phyloP scores from a whole-genome alignment of 306 rosid genomes.

The Cicer bijugum region DNA sequence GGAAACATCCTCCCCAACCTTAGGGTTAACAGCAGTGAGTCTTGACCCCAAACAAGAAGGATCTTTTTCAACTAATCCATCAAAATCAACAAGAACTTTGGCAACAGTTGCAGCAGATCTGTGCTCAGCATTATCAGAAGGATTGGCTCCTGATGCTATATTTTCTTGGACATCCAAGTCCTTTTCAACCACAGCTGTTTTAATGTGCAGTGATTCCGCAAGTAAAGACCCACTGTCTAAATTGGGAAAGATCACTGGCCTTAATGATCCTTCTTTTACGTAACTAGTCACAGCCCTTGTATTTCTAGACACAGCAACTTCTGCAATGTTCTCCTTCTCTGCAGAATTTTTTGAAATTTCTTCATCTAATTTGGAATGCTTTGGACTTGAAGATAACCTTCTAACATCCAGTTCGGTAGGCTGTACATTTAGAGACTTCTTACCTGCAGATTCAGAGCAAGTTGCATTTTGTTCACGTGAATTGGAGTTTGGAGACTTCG shows the following conservation, averaged over 20 bases:
- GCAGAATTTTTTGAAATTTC: slow-evolving; percentile 45
- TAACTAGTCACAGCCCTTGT: slow-evolving; percentile 43
- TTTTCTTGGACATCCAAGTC: slow-evolving; percentile 47
- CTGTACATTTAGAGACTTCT: slow-evolving; percentile 43
- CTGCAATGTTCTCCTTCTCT: slow-evolving; percentile 47
- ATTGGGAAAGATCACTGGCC: slow-evolving; percentile 44
- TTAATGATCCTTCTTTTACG: slow-evolving; percentile 41
- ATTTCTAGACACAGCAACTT: slow-evolving; percentile 45
- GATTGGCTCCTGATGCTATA: slow-evolving; percentile 38
- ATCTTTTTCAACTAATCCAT: slow-evolving; percentile 42
- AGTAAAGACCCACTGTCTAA: slow-evolving; percentile 44
- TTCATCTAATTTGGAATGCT: slow-evolving; percentile 38
- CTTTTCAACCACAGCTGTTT: slow-evolving; percentile 36
- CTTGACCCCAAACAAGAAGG: slow-evolving; percentile 42
- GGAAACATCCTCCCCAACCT: slow-evolving; percentile 51
- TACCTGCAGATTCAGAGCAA: slow-evolving; percentile 29
- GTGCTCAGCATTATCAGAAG: slow-evolving; percentile 38
- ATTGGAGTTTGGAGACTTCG: slow-evolving; percentile 37
- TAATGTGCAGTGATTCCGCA: slow-evolving; percentile 38
- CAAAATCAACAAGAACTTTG: slow-evolving; percentile 44
- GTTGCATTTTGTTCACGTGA: slow-evolving; percentile 19
- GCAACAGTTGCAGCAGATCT: slow-evolving; percentile 42
- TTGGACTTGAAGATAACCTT: slow-evolving; percentile 45
- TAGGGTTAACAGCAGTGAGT: slow-evolving; percentile 39
- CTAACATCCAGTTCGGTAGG: slow-evolving; percentile 40